Conservation (phyloP, 169 alveolate genomes). For the Plasmodium vinckei region DNA sequence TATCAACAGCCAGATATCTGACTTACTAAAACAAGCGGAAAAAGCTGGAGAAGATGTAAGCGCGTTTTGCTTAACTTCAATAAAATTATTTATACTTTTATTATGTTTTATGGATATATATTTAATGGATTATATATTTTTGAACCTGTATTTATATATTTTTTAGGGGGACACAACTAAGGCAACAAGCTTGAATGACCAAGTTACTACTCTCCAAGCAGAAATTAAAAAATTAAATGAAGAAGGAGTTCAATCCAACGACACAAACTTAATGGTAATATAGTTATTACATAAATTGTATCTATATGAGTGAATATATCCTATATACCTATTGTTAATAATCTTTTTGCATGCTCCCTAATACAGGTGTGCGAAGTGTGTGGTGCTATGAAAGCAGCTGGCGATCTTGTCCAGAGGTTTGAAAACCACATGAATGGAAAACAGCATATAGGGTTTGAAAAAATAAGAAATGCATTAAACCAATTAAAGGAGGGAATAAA, state of each 20-base stretch:
- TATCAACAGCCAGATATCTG: conserved; percentile 78
- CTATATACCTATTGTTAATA: conserved; percentile 7
- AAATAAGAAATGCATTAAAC: conserved; percentile 43
- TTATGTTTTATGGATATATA: conserved; percentile 7
- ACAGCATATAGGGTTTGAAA: conserved; percentile 82
- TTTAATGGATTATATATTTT: not conserved
- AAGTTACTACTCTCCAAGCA: conserved; percentile 79
- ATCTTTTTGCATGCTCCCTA: not conserved
- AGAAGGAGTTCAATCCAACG: conserved; percentile 18
- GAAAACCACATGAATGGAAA: conserved; percentile 83
- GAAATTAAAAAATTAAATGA: conserved; percentile 69
- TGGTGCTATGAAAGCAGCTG: conserved; percentile 84
- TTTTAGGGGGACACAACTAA: conserved; percentile 80
- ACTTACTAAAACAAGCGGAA: conserved; percentile 79
- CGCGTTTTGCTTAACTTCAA: not conserved
- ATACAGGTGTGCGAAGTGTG: conserved; percentile 82
- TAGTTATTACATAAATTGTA: conserved; percentile 15
- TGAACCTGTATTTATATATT: not conserved
- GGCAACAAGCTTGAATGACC: conserved; percentile 79
- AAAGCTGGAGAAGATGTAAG: conserved; percentile 81
- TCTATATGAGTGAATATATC: not conserved
- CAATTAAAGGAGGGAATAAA: conserved; percentile 23
- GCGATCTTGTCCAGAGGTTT: conserved; percentile 77
- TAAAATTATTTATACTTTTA: not conserved
- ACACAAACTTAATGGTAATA: conserved; percentile 43